These are phyloP conservation scores for Cydonia oblonga DNA, from an alignment of 331 rosid species.

Conservation along the genomic window DNA sequence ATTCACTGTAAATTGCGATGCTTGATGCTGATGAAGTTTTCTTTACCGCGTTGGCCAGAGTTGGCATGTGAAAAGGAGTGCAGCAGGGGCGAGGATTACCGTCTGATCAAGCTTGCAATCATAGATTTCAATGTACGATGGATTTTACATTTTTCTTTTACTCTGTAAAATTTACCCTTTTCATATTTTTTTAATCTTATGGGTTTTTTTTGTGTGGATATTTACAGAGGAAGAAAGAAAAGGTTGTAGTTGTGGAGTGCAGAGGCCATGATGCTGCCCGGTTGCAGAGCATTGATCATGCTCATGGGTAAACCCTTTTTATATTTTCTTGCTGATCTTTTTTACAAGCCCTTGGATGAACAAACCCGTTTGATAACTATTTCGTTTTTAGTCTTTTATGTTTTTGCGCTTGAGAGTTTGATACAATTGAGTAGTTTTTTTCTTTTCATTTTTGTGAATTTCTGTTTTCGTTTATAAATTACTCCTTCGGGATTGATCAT, in stretches of 20 bases:
- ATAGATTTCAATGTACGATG: constrained; percentile 62
- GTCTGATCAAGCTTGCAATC: constrained; percentile 81
- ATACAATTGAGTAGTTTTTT: not conserved
- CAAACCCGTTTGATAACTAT: not conserved
- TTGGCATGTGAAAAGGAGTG: constrained; percentile 91
- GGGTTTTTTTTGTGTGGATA: not conserved
- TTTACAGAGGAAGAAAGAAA: constrained; percentile 62
- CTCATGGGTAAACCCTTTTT: constrained; percentile 62
- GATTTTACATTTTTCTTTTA: not conserved
- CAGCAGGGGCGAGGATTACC: constrained; percentile 98
- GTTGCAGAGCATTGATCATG: constrained; percentile 57
- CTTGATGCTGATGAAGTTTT: not conserved
- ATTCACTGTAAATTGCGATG: not conserved
- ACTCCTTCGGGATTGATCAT: not conserved
- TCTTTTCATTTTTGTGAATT: not conserved
- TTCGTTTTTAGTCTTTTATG: not conserved
- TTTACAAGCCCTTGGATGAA: not conserved
- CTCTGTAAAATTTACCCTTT: not conserved
- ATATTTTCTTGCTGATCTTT: constrained; percentile 6
- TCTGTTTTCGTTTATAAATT: not conserved
- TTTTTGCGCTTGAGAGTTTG: not conserved
- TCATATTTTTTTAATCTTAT: not conserved
- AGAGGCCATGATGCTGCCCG: constrained; percentile 94
- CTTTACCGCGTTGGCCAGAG: constrained; percentile 37
- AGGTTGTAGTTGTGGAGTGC: constrained; percentile 55